Evolutionary conservation across 2,329 filamentous ascomycete genomes (phyloP), one percentile per base, ranked within the genome.

Genomic region (Beauveria pseudobassiana): DNA sequence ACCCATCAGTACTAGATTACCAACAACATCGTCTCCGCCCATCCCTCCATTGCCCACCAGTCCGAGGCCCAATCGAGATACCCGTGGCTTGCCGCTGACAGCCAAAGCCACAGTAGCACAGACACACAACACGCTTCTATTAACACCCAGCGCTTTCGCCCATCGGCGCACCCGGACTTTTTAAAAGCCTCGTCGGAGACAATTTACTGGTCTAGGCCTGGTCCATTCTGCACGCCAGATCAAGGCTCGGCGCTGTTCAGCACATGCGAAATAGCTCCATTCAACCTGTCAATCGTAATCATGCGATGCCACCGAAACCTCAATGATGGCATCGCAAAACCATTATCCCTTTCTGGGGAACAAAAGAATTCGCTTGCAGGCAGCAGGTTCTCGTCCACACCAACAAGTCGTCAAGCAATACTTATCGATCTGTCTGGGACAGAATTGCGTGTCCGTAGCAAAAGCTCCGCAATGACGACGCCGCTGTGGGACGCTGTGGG

Each of bases 381-480:
- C 22, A 24, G 22, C 22, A 24, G 5, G 1, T 16, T 28, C 34
- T 3, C 24, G 46, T 40, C 12, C n/a, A 34, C 22, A 14, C 5
- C 43, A 5, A 34, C n/a, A 14, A 14, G 3, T n/a, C 18, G 34
- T 12, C 46, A 59, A 22, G 24, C 24, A 46, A 46, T 14, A 24
- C 22, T 24, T 24, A 52, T n/a, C 57, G 49, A 60, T 53, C 58
- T 42, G 20, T 45, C 46, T 24, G 42, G 48, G 49, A 40, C 57
- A 51, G 10, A 59, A 59, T 60, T 53, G 48, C 49, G 34, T n/a
- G 24, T 40, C 55, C 46, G 57, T 18, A 52, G 46, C 40, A 28
- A 38, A 53, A 46, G 42, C 58, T 60, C 49, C 58, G 40, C 57
- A 59, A 59, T 59, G 57, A 53, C 38, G 49, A 53, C 38, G 57